These are phyloP conservation scores for Martiniozyma asiatica DNA, from an alignment of 1,139 yeast species.

Conservation along the genomic window DNA sequence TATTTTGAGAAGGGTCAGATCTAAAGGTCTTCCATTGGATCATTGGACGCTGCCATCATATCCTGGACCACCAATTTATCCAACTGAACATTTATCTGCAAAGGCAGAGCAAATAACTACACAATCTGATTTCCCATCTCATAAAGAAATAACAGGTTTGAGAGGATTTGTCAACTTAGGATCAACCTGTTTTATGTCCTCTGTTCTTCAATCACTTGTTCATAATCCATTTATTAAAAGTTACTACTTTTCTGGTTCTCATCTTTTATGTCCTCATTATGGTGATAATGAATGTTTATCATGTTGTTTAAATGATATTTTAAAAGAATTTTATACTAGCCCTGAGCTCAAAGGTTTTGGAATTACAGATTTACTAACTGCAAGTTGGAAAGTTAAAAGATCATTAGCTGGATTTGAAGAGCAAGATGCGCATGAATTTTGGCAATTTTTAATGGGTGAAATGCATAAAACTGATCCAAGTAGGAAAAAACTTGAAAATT, in stretches of 20 bases:
- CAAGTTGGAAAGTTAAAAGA: slow-evolving; percentile 77
- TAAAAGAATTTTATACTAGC: slow-evolving; percentile 50
- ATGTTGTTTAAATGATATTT: slow-evolving; percentile 73
- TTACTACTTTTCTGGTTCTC: slow-evolving; percentile 65
- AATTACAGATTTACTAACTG: slow-evolving; percentile 55
- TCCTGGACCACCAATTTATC: slow-evolving; percentile 18
- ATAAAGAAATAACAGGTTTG: slow-evolving; percentile 59
- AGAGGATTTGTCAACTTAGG: slow-evolving; percentile 90
- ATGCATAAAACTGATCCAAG: slow-evolving; percentile 43
- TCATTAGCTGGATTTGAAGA: slow-evolving; percentile 89
- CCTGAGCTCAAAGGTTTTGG: slow-evolving; percentile 56
- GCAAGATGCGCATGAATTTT: slow-evolving; percentile 96
- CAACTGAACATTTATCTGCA: slow-evolving; percentile 15
- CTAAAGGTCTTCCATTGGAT: no score
- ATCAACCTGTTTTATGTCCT: slow-evolving; percentile 92
- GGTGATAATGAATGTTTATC: slow-evolving; percentile 50
- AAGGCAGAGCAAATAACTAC: slow-evolving; percentile 18
- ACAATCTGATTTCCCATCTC: slow-evolving; percentile 38
- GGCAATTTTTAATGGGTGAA: slow-evolving; percentile 82
- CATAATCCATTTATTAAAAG: slow-evolving; percentile 81
- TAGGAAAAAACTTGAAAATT: slow-evolving; percentile 9
- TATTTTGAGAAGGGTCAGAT: no score
- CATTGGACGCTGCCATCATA: slow-evolving; percentile 11
- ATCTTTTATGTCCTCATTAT: slow-evolving; percentile 30
- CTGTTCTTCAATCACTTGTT: slow-evolving; percentile 70